These are phyloP conservation scores for Aspergillus sp. DNA, from an alignment of 2,329 filamentous ascomycete genomes.

Conservation along the genomic window DNA sequence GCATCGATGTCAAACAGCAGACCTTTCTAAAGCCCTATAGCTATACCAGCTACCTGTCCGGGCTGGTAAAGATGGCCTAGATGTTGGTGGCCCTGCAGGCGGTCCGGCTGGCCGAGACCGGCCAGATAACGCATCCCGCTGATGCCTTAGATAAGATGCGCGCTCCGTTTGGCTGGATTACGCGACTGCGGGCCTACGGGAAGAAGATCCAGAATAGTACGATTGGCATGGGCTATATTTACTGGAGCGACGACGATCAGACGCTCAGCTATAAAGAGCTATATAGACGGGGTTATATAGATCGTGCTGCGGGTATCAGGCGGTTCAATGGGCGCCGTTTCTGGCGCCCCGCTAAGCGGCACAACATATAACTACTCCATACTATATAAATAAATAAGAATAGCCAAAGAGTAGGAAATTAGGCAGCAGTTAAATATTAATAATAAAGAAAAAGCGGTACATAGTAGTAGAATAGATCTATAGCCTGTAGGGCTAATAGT, in stretches of 20 bases:
- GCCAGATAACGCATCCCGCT: background rate
- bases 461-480: background rate
- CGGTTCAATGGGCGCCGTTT: too few relatives aligned
- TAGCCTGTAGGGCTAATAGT: too few relatives aligned
- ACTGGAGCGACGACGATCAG: constrained; percentile 8
- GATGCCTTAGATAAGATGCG: background rate
- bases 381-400: background rate
- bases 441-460: background rate
- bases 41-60: constrained; percentile 7
- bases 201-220: too few relatives aligned
- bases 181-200: background rate
- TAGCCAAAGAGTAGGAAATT: background rate
- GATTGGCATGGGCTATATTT: constrained; percentile 4
- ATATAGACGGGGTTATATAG: too few relatives aligned
- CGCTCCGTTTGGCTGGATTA: constrained; percentile 1
- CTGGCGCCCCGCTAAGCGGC: too few relatives aligned
- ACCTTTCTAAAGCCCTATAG: constrained; percentile 1
- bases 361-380: too few relatives aligned
- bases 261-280: constrained; percentile 5
- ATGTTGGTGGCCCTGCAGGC: constrained; percentile 2
- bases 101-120: background rate
- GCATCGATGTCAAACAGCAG: background rate
- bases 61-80: constrained; percentile 5
- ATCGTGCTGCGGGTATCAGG: too few relatives aligned
- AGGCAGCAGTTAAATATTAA: background rate